These are phyloP conservation scores for Oxytropis ochrocephala DNA, from an alignment of 306 rosid genomes.

Conservation along the genomic window DNA sequence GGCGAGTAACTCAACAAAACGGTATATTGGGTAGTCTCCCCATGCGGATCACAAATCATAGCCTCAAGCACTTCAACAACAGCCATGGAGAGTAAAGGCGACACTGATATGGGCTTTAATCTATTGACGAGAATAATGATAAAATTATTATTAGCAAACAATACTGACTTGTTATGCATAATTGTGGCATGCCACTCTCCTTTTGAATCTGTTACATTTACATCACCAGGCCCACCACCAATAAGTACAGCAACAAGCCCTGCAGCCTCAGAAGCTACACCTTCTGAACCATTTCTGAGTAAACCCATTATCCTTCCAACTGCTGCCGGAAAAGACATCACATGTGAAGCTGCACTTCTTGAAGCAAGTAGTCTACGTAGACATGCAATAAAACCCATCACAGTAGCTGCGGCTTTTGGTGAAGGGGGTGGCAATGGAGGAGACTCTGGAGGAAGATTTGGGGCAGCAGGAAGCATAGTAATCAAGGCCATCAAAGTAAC, in stretches of 20 bases:
- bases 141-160: conserved; percentile 77
- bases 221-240: conserved; percentile 95
- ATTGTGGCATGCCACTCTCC: conserved; percentile 96
- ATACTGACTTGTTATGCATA: conserved; percentile 94
- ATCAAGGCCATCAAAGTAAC: conserved; percentile 99
- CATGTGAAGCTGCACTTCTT: conserved; percentile 89
- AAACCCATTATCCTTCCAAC: conserved; percentile 98
- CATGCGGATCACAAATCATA: conserved; percentile 95
- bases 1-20: conserved; percentile 97
- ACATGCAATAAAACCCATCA: conserved; percentile 90
- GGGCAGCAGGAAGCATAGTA: conserved; percentile 97
- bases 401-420: conserved; percentile 99
- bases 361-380: conserved; percentile 88
- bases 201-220: conserved; percentile 68
- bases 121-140: conserved; percentile 81
- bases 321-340: conserved; percentile 99
- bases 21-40: conserved; percentile 90
- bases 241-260: conserved; percentile 91
- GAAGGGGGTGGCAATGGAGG: conserved; percentile 99
- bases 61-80: conserved; percentile 98
- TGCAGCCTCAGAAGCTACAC: conserved; percentile 95
- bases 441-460: conserved; percentile 96
- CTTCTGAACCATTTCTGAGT: conserved; percentile 96
- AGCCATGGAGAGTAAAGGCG: conserved; percentile 91
- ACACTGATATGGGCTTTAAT: conserved; percentile 86